Percentiles rank a stretch among this genome's conserved stretches.
phyloP scores from a whole-genome alignment of 1,284 basidiomycete species.

The Ceratobasidium sp. region DNA sequence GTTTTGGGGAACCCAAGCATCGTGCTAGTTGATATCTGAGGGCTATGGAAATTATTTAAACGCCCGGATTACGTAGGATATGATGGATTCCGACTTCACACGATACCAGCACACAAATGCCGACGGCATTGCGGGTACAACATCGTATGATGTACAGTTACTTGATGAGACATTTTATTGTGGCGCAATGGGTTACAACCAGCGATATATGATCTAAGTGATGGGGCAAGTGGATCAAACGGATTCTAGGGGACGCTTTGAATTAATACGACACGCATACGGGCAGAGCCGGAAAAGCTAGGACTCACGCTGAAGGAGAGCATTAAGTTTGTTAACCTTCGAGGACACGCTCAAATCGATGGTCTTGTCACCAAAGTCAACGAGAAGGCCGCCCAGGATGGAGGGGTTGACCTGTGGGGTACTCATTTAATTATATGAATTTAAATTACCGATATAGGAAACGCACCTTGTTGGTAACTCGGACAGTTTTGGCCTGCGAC shows the following conservation, averaged over 20 bases:
- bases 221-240: conserved; percentile 20
- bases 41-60: no score
- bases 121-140: not conserved
- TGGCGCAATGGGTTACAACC: not conserved
- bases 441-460: not conserved
- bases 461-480: conserved; percentile 87
- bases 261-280: not conserved
- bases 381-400: conserved; percentile 89
- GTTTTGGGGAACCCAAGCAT: no score
- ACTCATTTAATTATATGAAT: conserved; percentile 17
- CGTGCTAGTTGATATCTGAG: no score
- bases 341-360: conserved; percentile 95
- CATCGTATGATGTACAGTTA: not conserved
- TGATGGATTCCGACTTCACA: not conserved
- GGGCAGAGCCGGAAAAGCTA: conserved; percentile 20
- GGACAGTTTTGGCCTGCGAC: conserved; percentile 86
- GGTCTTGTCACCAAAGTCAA: conserved; percentile 99
- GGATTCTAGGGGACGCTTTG: conserved; percentile 23
- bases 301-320: conserved; percentile 78
- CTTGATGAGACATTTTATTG: conserved; percentile 27
- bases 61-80: conserved; percentile 14
- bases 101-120: not conserved
- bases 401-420: conserved; percentile 81
- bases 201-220: not conserved
- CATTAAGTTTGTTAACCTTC: conserved; percentile 95